Evolutionary conservation across 2,329 filamentous ascomycete species (phyloP), one percentile per base, ranked within the genome.

Genomic region (Mollisia scopiformis): DNA sequence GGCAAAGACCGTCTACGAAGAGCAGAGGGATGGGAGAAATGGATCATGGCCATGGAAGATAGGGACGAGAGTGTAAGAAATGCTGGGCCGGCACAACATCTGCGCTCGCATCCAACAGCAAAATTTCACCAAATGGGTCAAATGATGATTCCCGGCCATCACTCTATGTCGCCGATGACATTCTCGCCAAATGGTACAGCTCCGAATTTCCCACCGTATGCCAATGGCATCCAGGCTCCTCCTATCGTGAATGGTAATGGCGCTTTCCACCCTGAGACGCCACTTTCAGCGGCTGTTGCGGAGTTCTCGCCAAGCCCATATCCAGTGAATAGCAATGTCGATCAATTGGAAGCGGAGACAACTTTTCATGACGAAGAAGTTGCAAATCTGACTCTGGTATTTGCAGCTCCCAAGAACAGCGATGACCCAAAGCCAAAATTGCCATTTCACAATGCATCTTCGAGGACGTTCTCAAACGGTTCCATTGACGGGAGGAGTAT

Each of bases 1-100:
- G 88, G 89, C 31, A 79, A 88, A 53, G 92, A 97, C 74, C 85
- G 92, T 46, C 75, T 98, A 49, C 89, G 95, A 55, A 85, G 87
- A 62, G 84, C 85, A 27, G 84, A 92, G 21, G 87, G 86, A 27
- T 97, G 93, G 92, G 82, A 89, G 67, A 86, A 88, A 66, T 98
- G 92, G 81, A 84, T 97, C 21, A 77, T 96, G 61, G 84, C 85
- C 1, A 81, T 88, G 71, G 83, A 88, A 13, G 85, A 92, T 63
- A 88, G 94, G 64, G 87, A 93, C 67, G 81, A 87, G 43, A 82
- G 85, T 21, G 91, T 91, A 39, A 91, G 89, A 72, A 90, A 90
- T 69, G 84, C 89, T 19, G 93, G 93, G 8, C 85, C 86, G n/a
- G 74, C 78, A 37, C 75, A 77, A 55, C 71, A 73, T 47, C 69